Base-by-base conservation (phyloP, 2,329 filamentous ascomycete genomes). In the Penicillium sp. region DNA sequence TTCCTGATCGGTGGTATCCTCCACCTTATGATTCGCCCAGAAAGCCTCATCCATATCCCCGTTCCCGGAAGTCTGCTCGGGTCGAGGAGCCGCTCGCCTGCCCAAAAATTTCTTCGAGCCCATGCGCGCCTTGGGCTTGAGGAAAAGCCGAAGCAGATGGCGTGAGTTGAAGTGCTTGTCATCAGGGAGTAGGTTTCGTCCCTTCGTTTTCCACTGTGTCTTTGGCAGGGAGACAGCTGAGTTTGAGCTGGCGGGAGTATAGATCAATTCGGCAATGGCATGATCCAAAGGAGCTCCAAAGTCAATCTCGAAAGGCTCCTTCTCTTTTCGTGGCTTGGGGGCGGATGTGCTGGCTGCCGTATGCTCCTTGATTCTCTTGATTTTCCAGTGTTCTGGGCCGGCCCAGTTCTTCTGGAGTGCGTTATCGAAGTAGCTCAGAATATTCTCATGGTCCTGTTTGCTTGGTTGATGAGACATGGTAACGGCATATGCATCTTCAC, bases 141-240 rank as follows among this genome's bases (percentile, higher is more conserved):
- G 82, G 82, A 98, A 99, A 1, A 99, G 83, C 50, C 87, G 90
- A 7, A 98, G 81, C 0, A 99, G 81, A 63, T 96, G 91, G 70
- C 90, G 90, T 9, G 93, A 98, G 78, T 93, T 96, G 80, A 99
- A 98, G 73, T 98, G 93, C 75, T 97, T 97, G 77, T 99, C 95
- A 69, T 99, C 95, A 2, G 96, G 93, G 5, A 99, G 85, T 3
- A 99, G 83, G 71, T 99, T 96, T 48, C 91, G 86, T 1, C 90
- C 92, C 75, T 96, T 96, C 39, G 91, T 95, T 73, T 91, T 95
- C 91, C 93, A 96, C 74, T 98, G 92, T 64, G 93, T 91, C 79
- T 96, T 97, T 19, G 93, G 90, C 64, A 99, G 74, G 47, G 87
- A 91, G 64, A 98, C 96, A 39, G 86, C 84, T 4, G 90, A 84